These are phyloP conservation scores for Opeltia flavorubescens DNA, from an alignment of 495 filamentous ascomycete species.

Conservation along the genomic window DNA sequence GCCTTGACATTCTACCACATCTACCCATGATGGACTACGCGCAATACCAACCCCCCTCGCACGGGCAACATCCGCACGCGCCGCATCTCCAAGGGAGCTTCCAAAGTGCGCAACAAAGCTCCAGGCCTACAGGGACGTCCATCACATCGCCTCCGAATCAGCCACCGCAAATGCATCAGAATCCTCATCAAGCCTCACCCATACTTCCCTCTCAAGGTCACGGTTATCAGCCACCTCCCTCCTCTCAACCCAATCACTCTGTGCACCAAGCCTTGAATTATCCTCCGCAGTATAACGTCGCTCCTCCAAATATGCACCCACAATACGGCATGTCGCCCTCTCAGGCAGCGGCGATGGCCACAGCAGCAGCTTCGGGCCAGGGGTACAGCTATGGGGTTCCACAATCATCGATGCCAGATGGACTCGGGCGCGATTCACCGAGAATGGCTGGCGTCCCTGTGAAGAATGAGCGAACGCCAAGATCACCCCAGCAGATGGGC, in stretches of 20 bases:
- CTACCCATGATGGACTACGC: constrained; percentile 38
- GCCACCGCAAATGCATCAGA: constrained; percentile 37
- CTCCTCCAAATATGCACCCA: constrained; percentile 31
- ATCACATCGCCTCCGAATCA: constrained; percentile 39
- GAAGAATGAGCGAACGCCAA: constrained; percentile 36
- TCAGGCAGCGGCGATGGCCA: constrained; percentile 40
- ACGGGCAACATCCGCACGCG: constrained; percentile 40
- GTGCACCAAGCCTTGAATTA: constrained; percentile 38
- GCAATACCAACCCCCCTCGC: constrained; percentile 38
- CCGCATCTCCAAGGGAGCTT: constrained; percentile 37
- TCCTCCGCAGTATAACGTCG: constrained; percentile 35
- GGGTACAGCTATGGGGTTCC: constrained; percentile 28
- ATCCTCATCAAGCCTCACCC: constrained; percentile 37
- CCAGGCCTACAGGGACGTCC: constrained; percentile 30
- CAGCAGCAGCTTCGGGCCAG: constrained; percentile 36
- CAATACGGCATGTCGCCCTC: constrained; percentile 36
- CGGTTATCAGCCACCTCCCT: constrained; percentile 33
- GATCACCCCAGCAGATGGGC: constrained; percentile 35
- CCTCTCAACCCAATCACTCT: constrained; percentile 23
- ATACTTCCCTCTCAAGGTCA: constrained; percentile 40
- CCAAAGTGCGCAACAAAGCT: constrained; percentile 31
- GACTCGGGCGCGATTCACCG: constrained; percentile 34
- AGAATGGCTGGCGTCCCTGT: constrained; percentile 36
- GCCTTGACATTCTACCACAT: constrained; percentile 1
- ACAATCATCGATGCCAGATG: constrained; percentile 32